Evolutionary conservation across 805 yeast genomes (phyloP).

Genomic region (Debaryomyces maramus): DNA sequence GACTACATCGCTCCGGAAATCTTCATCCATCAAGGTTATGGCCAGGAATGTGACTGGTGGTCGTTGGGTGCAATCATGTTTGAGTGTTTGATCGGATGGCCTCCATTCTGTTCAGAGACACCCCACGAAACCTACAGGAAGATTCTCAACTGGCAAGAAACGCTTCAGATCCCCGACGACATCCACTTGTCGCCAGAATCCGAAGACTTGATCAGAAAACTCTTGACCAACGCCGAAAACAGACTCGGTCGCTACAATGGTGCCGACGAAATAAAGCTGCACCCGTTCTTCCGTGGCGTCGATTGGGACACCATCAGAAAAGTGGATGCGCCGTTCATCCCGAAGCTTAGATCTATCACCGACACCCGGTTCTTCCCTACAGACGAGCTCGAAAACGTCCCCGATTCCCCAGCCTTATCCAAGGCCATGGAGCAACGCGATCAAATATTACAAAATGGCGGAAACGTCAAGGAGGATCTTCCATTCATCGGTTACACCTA

Average conservation of each 20-base stretch:
- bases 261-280: conserved; percentile 85
- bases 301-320: conserved; percentile 88
- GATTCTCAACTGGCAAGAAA: conserved; percentile 88
- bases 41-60: conserved; percentile 99
- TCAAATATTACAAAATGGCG: conserved; percentile 42
- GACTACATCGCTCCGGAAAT: conserved; percentile 96
- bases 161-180: conserved; percentile 86
- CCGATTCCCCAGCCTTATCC: conserved; percentile 70
- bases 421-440: conserved; percentile 66
- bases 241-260: conserved; percentile 89
- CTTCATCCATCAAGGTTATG: conserved; percentile 89
- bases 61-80: conserved; percentile 94
- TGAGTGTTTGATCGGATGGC: conserved; percentile 96
- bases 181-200: conserved; percentile 86
- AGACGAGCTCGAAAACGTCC: conserved; percentile 91
- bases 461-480: conserved; percentile 69
- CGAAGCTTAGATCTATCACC: conserved; percentile 86
- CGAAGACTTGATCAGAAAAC: conserved; percentile 77
- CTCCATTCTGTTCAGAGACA: conserved; percentile 93
- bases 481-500: conserved; percentile 98
- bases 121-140: conserved; percentile 93
- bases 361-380: conserved; percentile 98
- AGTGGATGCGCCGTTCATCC: conserved; percentile 91
- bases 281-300: conserved; percentile 94
- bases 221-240: conserved; percentile 75